Conservation (phyloP, 768 basidiomycete species). For the Gloeopeniophorella convolvens region DNA sequence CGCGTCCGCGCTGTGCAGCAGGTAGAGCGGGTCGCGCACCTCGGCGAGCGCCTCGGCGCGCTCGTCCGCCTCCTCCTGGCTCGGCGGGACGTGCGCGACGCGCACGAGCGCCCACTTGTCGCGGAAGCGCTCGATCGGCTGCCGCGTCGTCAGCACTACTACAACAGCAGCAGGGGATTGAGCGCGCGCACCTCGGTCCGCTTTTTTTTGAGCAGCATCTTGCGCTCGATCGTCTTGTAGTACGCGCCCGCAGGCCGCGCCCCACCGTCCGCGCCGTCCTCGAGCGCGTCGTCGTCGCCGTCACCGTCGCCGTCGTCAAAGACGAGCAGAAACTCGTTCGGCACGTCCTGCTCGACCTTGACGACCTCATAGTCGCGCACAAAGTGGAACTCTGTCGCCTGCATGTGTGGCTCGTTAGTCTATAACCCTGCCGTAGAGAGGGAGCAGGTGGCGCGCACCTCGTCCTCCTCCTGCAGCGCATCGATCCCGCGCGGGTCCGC, state of each 20-base stretch:
- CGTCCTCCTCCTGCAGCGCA: slow-evolving; percentile 46
- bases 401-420: not conserved
- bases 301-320: slow-evolving; percentile 49
- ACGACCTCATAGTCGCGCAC: slow-evolving; percentile 83
- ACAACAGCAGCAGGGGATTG: not conserved
- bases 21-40: slow-evolving; percentile 60
- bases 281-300: slow-evolving; percentile 27
- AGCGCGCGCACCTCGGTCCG: slow-evolving; percentile 57
- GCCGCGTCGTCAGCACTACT: slow-evolving; percentile 1
- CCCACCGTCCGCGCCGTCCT: slow-evolving; percentile 20
- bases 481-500: slow-evolving; percentile 31
- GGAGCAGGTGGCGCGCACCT: slow-evolving; percentile 32
- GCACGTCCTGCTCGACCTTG: slow-evolving; percentile 80
- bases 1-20: slow-evolving; percentile 39
- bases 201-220: slow-evolving; percentile 83
- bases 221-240: slow-evolving; percentile 85
- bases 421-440: not conserved
- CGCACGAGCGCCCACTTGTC: slow-evolving; percentile 83
- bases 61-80: slow-evolving; percentile 68
- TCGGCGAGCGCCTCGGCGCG: slow-evolving; percentile 74
- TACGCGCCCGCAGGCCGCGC: slow-evolving; percentile 54
- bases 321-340: slow-evolving; percentile 76
- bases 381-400: slow-evolving; percentile 70
- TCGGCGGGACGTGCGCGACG: slow-evolving; percentile 63
- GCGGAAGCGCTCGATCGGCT: slow-evolving; percentile 66